A percentile compares a stretch with the other conserved stretches of the same genome.
Conservation (phyloP, 352 stramenopile genomes). For the Globisporangium okanoganense region DNA sequence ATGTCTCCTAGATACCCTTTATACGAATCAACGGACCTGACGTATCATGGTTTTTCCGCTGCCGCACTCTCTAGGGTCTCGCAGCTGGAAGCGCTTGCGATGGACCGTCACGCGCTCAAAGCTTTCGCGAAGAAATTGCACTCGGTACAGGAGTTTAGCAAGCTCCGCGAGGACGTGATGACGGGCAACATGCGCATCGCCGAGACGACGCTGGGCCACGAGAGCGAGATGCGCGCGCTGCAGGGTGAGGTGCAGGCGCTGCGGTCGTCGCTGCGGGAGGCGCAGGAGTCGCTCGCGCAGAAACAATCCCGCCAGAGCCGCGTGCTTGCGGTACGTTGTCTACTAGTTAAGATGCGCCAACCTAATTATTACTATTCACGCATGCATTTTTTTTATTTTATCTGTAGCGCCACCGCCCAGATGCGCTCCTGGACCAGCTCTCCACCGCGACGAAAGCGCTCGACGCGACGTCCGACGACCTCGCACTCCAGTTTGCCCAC, state of each 20-base stretch:
- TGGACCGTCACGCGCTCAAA: slow-evolving; percentile 60
- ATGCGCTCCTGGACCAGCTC: slow-evolving; percentile 71
- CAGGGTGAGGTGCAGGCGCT: slow-evolving; percentile 50
- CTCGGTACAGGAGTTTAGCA: slow-evolving; percentile 62
- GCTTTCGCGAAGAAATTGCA: slow-evolving; percentile 56
- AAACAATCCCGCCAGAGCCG: slow-evolving; percentile 72
- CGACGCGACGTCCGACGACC: slow-evolving; percentile 66
- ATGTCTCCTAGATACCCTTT: not conserved
- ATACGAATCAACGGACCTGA: not conserved
- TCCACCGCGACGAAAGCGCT: slow-evolving; percentile 47
- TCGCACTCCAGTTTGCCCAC: slow-evolving; percentile 68
- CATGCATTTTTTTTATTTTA: slow-evolving; percentile 6
- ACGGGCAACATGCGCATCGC: slow-evolving; percentile 75
- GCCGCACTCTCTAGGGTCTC: slow-evolving; percentile 15
- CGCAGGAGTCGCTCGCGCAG: slow-evolving; percentile 55
- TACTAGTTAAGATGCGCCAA: not conserved
- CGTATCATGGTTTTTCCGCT: not conserved
- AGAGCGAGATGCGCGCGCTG: slow-evolving; percentile 42
- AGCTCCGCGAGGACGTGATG: slow-evolving; percentile 72
- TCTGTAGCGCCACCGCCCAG: slow-evolving; percentile 56
- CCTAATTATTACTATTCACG: not conserved
- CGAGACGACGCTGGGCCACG: slow-evolving; percentile 59
- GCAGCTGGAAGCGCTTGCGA: slow-evolving; percentile 60
- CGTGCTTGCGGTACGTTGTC: slow-evolving; percentile 48
- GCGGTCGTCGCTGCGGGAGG: slow-evolving; percentile 36